Evolutionary conservation across 768 basidiomycete species (phyloP).

Genomic region (Suillus americanus): DNA sequence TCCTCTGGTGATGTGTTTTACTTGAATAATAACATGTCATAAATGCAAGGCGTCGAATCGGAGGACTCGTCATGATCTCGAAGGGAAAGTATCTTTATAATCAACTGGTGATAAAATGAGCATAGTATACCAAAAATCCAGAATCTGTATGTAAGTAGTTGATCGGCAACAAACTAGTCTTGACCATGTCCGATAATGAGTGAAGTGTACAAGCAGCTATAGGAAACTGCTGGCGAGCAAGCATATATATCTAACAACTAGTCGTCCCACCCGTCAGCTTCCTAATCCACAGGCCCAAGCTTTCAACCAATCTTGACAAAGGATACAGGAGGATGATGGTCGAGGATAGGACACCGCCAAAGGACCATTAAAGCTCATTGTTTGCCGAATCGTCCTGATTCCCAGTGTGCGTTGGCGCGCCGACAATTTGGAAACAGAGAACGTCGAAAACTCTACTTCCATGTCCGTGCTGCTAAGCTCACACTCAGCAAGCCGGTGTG

Average conservation of each 20-base stretch:
- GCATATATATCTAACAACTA: background rate
- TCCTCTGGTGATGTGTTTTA: constrained; percentile 23
- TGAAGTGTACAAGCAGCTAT: background rate
- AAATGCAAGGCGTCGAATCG: background rate
- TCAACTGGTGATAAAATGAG: background rate
- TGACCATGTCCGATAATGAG: background rate
- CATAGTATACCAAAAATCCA: background rate
- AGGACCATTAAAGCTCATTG: background rate
- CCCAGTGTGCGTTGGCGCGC: background rate
- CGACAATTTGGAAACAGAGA: background rate
- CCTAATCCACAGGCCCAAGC: background rate
- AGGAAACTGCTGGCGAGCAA: background rate
- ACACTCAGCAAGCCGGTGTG: background rate
- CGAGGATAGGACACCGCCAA: background rate
- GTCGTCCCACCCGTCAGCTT: background rate
- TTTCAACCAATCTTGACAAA: background rate
- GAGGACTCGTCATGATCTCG: background rate
- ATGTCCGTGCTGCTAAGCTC: background rate
- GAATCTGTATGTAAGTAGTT: background rate
- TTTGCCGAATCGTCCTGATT: background rate
- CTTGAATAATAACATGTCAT: background rate
- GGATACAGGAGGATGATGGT: background rate
- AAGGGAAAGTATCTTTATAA: background rate
- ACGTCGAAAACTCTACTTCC: background rate
- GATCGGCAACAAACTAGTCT: background rate